Conservation (phyloP, 1,139 yeast species). For the Kluyveromyces sp. region DNA sequence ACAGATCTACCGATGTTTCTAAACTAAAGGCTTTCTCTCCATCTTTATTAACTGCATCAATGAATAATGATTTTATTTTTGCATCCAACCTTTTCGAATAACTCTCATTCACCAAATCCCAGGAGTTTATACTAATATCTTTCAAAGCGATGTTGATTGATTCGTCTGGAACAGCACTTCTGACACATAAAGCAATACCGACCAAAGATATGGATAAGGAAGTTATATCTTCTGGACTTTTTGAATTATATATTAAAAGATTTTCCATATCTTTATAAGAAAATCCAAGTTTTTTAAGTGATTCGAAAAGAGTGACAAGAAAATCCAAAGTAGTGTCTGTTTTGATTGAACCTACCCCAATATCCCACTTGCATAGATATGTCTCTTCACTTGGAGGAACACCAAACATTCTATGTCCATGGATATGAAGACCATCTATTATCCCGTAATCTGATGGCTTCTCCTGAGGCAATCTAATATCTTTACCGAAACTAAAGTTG, state of each 20-base stretch:
- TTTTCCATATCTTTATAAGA: conserved; percentile 73
- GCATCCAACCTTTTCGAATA: conserved; percentile 53
- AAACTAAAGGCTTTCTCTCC: conserved; percentile 28
- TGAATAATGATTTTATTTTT: conserved; percentile 27
- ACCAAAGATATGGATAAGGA: conserved; percentile 36
- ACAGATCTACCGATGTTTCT: conserved; percentile 48
- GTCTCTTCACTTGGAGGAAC: conserved; percentile 84
- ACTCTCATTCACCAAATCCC: conserved; percentile 63
- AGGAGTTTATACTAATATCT: conserved; percentile 41
- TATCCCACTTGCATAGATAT: conserved; percentile 85
- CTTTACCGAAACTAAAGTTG: conserved; percentile 1
- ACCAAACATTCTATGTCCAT: conserved; percentile 90
- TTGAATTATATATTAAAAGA: conserved; percentile 49
- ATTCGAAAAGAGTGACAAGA: conserved; percentile 38
- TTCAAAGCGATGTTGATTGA: conserved; percentile 18
- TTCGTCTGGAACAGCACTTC: conserved; percentile 24
- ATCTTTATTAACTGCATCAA: neutral
- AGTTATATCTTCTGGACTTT: conserved; percentile 60
- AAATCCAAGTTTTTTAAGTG: conserved; percentile 44
- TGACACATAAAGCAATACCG: conserved; percentile 27
- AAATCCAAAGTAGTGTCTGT: conserved; percentile 48
- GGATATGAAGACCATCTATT: conserved; percentile 41
- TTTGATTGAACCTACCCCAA: conserved; percentile 52
- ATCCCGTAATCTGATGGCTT: conserved; percentile 37
- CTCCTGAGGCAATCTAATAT: neutral